These are phyloP conservation scores for Starmerella khaoyaiensis DNA, from an alignment of 805 yeast species.

Conservation along the genomic window DNA sequence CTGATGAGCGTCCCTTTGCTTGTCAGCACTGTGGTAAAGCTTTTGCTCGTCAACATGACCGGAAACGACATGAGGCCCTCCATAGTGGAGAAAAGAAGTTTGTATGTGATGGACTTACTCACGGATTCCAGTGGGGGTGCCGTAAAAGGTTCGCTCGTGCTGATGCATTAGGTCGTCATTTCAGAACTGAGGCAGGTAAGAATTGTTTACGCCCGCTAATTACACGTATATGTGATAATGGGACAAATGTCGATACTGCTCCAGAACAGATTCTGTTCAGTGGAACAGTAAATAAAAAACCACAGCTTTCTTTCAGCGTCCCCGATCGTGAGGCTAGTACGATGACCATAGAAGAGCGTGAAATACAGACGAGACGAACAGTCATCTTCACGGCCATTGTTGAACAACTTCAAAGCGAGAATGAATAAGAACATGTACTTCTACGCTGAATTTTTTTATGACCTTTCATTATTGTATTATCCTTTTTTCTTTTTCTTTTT, in stretches of 20 bases:
- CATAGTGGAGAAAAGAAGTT: constrained; percentile 62
- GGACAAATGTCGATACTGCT: constrained; percentile 12
- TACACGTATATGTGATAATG: constrained; percentile 32
- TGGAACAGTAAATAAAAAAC: constrained; percentile 16
- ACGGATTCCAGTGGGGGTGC: constrained; percentile 47
- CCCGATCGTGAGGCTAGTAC: constrained; percentile 5
- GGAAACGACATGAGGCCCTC: constrained; percentile 61
- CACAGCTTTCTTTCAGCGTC: constrained; percentile 15
- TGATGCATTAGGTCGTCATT: constrained; percentile 66
- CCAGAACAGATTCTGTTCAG: constrained; percentile 21
- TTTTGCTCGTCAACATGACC: constrained; percentile 67
- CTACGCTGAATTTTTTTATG: background rate
- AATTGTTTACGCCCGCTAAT: constrained; percentile 52
- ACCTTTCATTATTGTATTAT: background rate
- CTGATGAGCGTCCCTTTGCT: constrained; percentile 55
- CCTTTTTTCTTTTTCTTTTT: background rate
- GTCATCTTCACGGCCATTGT: constrained; percentile 22
- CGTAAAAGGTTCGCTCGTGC: constrained; percentile 61
- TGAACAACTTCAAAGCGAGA: constrained; percentile 17
- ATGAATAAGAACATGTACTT: constrained; percentile 1
- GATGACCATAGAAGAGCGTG: constrained; percentile 14
- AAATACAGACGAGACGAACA: constrained; percentile 21
- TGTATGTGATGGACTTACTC: constrained; percentile 48
- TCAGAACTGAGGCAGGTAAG: constrained; percentile 64
- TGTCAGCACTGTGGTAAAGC: constrained; percentile 53